These are phyloP conservation scores for Chenopodium suecicum DNA, from an alignment of 148 eudicot genomes.

Conservation along the genomic window DNA sequence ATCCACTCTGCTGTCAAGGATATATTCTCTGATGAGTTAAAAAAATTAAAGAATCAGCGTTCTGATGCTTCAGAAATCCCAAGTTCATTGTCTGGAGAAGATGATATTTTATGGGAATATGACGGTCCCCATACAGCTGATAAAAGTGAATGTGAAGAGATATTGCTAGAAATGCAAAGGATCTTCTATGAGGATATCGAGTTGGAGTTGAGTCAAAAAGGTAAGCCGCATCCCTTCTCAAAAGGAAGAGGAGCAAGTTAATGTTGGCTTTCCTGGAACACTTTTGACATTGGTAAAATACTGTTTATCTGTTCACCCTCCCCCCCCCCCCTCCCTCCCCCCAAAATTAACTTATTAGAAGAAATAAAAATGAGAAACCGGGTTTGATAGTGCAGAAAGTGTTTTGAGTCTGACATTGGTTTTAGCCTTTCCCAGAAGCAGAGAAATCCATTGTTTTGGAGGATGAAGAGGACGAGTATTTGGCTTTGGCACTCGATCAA, in stretches of 20 bases:
- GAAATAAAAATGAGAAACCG: background rate
- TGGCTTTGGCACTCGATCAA: slow-evolving; percentile 68
- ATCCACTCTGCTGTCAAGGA: slow-evolving; percentile 60
- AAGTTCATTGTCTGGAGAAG: slow-evolving; percentile 29
- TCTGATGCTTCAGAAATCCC: slow-evolving; percentile 26
- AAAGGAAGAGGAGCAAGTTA: background rate
- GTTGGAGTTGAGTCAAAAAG: slow-evolving; percentile 36
- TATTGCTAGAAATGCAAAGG: slow-evolving; percentile 87
- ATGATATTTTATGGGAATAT: slow-evolving; percentile 83
- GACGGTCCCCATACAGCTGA: slow-evolving; percentile 68
- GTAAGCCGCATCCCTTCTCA: slow-evolving; percentile 28
- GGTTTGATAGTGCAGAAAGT: background rate
- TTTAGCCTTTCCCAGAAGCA: slow-evolving; percentile 42
- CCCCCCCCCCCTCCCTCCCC: no score
- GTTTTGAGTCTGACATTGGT: slow-evolving; percentile 17
- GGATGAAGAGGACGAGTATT: slow-evolving; percentile 91
- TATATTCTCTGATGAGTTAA: slow-evolving; percentile 78
- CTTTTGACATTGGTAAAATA: background rate
- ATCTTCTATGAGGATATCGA: slow-evolving; percentile 78
- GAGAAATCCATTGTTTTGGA: slow-evolving; percentile 50
- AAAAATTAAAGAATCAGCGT: slow-evolving; percentile 49
- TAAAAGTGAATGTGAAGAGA: slow-evolving; percentile 88
- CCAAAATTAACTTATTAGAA: background rate
- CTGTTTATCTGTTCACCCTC: background rate
- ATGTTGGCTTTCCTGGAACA: background rate